phyloP scores from a whole-genome alignment of 139 green algal genomes.

The Volvox reticuliferus region DNA sequence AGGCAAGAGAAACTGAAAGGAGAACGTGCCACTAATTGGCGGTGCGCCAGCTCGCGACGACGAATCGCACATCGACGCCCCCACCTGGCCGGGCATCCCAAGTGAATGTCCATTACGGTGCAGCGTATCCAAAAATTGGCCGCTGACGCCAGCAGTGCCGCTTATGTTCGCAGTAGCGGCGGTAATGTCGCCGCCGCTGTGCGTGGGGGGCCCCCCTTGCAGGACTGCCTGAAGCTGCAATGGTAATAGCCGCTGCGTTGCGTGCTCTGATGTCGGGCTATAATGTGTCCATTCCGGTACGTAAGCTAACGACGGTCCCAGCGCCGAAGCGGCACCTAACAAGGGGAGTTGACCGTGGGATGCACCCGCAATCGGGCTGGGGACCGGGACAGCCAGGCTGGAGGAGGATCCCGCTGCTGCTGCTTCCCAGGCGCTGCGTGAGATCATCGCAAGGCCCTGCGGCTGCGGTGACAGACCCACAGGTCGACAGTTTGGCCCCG shows the following conservation, averaged over 20 bases:
- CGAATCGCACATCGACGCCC: not conserved
- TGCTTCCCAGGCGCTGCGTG: constrained; percentile 6
- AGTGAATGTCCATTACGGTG: not conserved
- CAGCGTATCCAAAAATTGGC: not conserved
- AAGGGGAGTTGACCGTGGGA: no score
- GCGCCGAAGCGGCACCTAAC: no score
- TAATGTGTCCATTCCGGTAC: no score
- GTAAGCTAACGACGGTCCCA: no score
- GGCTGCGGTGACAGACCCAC: not conserved
- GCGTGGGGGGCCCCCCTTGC: no score
- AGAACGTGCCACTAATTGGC: not conserved
- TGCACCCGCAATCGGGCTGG: not conserved
- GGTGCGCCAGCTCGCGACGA: not conserved
- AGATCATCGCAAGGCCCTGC: constrained; percentile 3
- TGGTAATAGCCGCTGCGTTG: no score
- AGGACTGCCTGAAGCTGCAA: not conserved
- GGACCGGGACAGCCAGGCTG: not conserved
- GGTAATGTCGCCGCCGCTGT: no score
- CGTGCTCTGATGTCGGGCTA: not conserved
- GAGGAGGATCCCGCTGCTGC: not conserved
- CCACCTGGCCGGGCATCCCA: not conserved
- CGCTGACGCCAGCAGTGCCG: not conserved
- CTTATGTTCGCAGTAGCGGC: no score
- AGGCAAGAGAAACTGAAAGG: not conserved
- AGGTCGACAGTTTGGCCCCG: not conserved